Evolutionary conservation across 2,329 filamentous ascomycete genomes (phyloP).

Genomic region (Fusarium continuum): DNA sequence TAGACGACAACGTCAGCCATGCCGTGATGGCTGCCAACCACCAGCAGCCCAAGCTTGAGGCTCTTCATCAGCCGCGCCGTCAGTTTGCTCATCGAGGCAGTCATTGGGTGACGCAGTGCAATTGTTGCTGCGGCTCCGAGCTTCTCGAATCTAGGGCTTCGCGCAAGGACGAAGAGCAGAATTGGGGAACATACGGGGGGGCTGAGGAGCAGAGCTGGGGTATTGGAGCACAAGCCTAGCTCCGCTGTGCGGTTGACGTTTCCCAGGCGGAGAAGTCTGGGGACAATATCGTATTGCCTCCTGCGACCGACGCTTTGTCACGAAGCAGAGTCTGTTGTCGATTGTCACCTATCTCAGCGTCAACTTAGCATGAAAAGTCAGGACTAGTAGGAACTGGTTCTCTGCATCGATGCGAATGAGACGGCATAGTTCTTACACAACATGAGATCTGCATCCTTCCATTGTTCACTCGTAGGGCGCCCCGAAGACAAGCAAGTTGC

Average conservation of each 20-base stretch:
- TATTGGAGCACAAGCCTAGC: slow-evolving; percentile 11
- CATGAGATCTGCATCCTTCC: background rate
- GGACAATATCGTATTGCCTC: slow-evolving; percentile 1
- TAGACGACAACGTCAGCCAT: slow-evolving; percentile 19
- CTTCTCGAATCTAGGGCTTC: slow-evolving; percentile 7
- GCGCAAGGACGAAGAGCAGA: background rate
- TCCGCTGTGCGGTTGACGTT: background rate
- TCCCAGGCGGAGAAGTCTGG: slow-evolving; percentile 23
- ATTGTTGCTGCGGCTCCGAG: slow-evolving; percentile 32
- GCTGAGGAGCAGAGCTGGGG: slow-evolving; percentile 12
- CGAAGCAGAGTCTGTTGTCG: background rate
- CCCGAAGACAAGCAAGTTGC: background rate
- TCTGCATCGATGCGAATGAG: slow-evolving; percentile 11
- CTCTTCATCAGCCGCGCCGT: slow-evolving; percentile 18
- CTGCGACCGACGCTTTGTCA: background rate
- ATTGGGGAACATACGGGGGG: background rate
- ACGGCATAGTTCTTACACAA: background rate
- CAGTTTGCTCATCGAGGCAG: slow-evolving; percentile 16
- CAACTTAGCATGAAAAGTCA: slow-evolving; percentile 5
- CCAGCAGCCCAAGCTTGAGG: slow-evolving; percentile 23
- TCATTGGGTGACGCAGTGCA: slow-evolving; percentile 8
- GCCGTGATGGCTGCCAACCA: slow-evolving; percentile 28
- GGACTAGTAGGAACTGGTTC: background rate
- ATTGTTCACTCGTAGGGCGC: background rate
- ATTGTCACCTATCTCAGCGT: slow-evolving; percentile 11